Base-by-base conservation (phyloP, 257 asterid genomes). In the Vinca minor region DNA sequence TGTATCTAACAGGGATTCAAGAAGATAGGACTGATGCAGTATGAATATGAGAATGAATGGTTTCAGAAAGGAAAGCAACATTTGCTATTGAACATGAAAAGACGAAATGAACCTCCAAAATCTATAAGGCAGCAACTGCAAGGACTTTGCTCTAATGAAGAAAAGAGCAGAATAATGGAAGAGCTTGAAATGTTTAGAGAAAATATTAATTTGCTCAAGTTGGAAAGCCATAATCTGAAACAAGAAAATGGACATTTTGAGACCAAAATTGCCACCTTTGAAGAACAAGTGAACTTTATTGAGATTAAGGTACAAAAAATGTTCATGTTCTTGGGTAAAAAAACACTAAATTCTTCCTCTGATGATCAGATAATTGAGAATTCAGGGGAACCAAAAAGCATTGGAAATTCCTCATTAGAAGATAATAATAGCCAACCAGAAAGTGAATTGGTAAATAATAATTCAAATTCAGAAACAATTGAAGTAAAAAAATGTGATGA, bases 1-100 rank as follows among this genome's bases (percentile, higher is more conserved):
- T 34, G 4, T 18, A 44, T 10, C 8, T 6, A 28, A 67, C 36
- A 87, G 95, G 89, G 92, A 6, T 87, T 87, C 39, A 71, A 82
- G 49, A 87, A 85, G 76, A 71, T 83, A 4, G 88, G 90, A 49
- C 64, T 74, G 50, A 74, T 71, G 39, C 80, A 75, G 57, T 84
- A 87, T 87, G 90, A 84, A 31, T 87, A 81, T 18, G 76, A 66
- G 57, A 72, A 76, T 34, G 63, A 71, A 15, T 44, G 83, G 73
- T 87, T 87, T 54, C 85, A 83, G 68, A 67, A 61, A 0, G 93
- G 88, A 64, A 70, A 72, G 14, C 66, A 68, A 32, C 31, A 83
- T 39, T 50, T 87, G 76, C 79, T 87, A 9, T 0, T 47, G 21
- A 83, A 75, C 74, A 81, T 87, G 50, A 78, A 25, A 44, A 77